Conservation (phyloP, 768 basidiomycete species). For the Gelatoporia subvermispora region DNA sequence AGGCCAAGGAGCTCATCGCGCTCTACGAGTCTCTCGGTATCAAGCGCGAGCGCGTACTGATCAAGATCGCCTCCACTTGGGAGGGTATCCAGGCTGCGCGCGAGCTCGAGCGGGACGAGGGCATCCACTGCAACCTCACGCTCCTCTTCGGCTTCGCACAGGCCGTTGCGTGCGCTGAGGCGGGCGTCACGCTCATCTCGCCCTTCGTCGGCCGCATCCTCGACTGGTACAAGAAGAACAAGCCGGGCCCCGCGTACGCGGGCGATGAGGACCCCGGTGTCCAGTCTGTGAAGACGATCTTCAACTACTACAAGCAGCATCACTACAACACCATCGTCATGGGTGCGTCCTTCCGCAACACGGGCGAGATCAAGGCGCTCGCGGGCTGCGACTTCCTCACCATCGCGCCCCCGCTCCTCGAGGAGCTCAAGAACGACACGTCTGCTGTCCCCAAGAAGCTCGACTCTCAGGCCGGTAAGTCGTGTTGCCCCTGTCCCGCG, state of each 20-base stretch:
- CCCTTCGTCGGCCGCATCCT: constrained; percentile 99
- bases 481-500: neutral
- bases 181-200: constrained; percentile 96
- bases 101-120: constrained; percentile 87
- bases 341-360: constrained; percentile 99
- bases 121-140: constrained; percentile 98
- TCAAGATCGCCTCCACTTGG: constrained; percentile 99
- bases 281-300: constrained; percentile 92
- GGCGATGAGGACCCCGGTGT: constrained; percentile 96
- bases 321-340: constrained; percentile 99
- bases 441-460: constrained; percentile 82
- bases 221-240: constrained; percentile 96
- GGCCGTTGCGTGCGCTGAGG: constrained; percentile 98
- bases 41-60: constrained; percentile 89
- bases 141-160: constrained; percentile 98
- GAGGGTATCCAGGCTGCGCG: constrained; percentile 99
- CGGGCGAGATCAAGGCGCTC: constrained; percentile 88
- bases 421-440: constrained; percentile 84
- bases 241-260: constrained; percentile 77
- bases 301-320: constrained; percentile 99
- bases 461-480: constrained; percentile 55
- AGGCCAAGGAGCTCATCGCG: constrained; percentile 86
- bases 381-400: constrained; percentile 98
- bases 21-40: constrained; percentile 95
- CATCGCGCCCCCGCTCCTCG: constrained; percentile 85